Evolutionary conservation across 1,284 basidiomycete genomes (phyloP).

Genomic region (Rhodotorula sp.): DNA sequence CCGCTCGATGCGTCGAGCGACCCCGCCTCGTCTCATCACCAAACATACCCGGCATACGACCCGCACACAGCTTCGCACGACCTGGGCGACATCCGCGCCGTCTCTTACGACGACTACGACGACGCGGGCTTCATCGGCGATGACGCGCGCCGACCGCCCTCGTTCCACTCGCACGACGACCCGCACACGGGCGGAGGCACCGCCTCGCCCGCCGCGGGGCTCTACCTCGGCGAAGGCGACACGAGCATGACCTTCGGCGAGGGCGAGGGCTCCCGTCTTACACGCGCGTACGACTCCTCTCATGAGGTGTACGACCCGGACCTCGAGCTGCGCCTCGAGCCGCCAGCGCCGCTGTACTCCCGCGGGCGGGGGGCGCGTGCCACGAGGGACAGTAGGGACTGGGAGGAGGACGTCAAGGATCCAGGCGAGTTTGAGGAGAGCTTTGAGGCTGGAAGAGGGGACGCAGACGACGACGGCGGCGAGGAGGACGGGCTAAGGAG

Average conservation of each 20-base stretch:
- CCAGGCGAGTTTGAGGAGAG: slow-evolving; percentile 32
- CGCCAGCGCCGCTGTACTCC: slow-evolving; percentile 5
- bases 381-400: slow-evolving; percentile 3
- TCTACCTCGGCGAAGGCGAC: slow-evolving; percentile 6
- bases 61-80: not conserved
- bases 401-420: slow-evolving; percentile 27
- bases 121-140: slow-evolving; percentile 1
- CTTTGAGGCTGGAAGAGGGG: slow-evolving; percentile 25
- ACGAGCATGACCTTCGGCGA: not conserved
- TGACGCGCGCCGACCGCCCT: not conserved
- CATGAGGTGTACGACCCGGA: slow-evolving; percentile 15
- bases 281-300: not conserved
- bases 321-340: slow-evolving; percentile 15
- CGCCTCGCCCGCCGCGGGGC: not conserved
- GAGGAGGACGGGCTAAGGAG: slow-evolving; percentile 12
- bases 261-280: too few relatives aligned
- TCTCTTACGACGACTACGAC: slow-evolving; percentile 7
- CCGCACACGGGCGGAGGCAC: not conserved
- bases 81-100: slow-evolving; percentile 2
- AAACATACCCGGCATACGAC: not conserved
- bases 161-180: slow-evolving; percentile 12
- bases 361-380: not conserved
- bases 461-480: not conserved
- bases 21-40: not conserved
- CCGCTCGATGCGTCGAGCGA: not conserved